These are phyloP conservation scores for Litsea cubeba DNA, from an alignment of 164 flowering plant genomes.

Conservation along the genomic window DNA sequence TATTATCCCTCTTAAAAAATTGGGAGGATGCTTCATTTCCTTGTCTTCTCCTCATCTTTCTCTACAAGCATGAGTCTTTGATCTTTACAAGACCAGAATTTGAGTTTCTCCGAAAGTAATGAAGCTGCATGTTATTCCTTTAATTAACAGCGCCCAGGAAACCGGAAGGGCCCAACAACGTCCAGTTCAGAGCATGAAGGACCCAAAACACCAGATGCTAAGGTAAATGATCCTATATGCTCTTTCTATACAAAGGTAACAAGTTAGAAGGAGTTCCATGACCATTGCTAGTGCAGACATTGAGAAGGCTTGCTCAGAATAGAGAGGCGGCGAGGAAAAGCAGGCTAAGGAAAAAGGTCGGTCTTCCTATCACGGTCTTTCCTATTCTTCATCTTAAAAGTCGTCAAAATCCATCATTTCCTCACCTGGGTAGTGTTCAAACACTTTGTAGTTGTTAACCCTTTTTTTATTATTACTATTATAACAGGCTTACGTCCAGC, in stretches of 20 bases:
- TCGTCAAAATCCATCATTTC: neutral
- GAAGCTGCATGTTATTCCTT: neutral
- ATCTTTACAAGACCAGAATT: neutral
- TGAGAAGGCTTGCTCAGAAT: slow-evolving; percentile 99
- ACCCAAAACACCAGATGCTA: slow-evolving; percentile 94
- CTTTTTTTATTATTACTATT: neutral
- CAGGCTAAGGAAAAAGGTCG: slow-evolving; percentile 94
- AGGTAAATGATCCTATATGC: slow-evolving; percentile 37
- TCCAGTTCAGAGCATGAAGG: slow-evolving; percentile 88
- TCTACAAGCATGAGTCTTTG: neutral
- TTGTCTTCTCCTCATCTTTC: neutral
- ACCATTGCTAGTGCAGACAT: slow-evolving; percentile 46
- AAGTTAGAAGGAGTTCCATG: neutral
- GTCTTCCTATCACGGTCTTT: neutral
- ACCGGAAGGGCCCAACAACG: slow-evolving; percentile 53
- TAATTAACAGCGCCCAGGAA: slow-evolving; percentile 61
- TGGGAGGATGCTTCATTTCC: neutral
- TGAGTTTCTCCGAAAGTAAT: too few species aligned
- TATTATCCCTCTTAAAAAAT: neutral
- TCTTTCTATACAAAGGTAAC: neutral
- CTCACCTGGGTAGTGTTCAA: neutral
- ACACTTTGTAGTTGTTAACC: neutral
- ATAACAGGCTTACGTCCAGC: slow-evolving; percentile 95
- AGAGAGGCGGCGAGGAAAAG: slow-evolving; percentile 99
- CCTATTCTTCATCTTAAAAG: too few species aligned